Base-by-base conservation (phyloP, 2,329 filamentous ascomycete genomes). In the Diaporthe amygdali region DNA sequence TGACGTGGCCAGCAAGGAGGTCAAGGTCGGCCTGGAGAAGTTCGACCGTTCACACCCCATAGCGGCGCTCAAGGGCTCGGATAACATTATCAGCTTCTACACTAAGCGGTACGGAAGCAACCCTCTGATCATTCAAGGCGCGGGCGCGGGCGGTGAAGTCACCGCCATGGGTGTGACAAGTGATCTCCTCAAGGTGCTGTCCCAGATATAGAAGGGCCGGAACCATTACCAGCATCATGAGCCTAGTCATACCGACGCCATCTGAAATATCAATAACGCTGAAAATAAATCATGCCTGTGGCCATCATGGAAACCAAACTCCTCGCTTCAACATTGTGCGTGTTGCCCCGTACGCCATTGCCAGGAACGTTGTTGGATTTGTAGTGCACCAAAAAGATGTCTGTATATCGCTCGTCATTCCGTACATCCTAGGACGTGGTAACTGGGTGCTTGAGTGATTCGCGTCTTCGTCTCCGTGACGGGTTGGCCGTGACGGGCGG, bases 41-140 rank as follows among this genome's bases (percentile, higher is more conserved):
- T 95, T 95, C 76, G 95, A 97, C 75, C 90, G 90, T 76, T 93
- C 93, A 72, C 94, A 97, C 79, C 94, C 96, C 15, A 98, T 99
- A 83, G 96, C 96, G 17, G 93, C 93, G 59, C 87, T 99, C 71
- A 97, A 97, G 88, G 96, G 96, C 44, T 98, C 95, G 82, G 96
- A 98, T 81, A 99, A 99, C 86, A 97, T 99, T 81, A 97, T 99
- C 80, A 97, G 92, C 86, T 98, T 99, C 87, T 97, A 98, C 84
- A 99, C 96, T 7, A 93, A 97, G 87, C 89, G 96, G 77, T 99
- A 99, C 80, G 95, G 95, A 71, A 89, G 87, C 79, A 97, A 96
- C 82, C 95, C 96, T 52, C 86, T 99, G 74, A 97, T 98, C 79
- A 90, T 99, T 74, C 96, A 98, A 85, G 96, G 96, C 72, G 95